Conservation (phyloP, 805 yeast species). For the Metschnikowia dekortorum region DNA sequence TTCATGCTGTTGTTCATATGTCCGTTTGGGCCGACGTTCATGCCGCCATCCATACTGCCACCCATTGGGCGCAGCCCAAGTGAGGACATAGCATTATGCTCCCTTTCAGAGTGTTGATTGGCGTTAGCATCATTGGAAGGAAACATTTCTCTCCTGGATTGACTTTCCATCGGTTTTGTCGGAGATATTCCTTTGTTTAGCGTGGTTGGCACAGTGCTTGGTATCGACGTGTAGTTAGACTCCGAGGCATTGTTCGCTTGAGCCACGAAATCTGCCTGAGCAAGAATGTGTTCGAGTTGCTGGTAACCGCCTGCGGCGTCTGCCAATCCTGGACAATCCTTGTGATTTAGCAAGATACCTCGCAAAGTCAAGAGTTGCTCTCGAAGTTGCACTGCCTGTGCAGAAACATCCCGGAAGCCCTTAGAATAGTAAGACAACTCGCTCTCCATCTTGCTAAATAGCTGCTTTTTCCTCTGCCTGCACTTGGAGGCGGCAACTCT, state of each 20-base stretch:
- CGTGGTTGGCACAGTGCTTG: conserved; percentile 40
- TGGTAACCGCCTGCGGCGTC: conserved; percentile 46
- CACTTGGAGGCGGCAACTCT: conserved; percentile 95
- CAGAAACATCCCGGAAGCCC: conserved; percentile 64
- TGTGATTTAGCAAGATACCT: conserved; percentile 46
- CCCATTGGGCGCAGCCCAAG: background rate
- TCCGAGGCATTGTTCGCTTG: conserved; percentile 23
- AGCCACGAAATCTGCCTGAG: conserved; percentile 27
- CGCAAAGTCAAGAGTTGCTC: conserved; percentile 53
- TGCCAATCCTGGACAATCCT: conserved; percentile 41
- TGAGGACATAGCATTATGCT: background rate
- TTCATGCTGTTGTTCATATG: too few species aligned
- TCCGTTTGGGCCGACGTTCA: too few species aligned
- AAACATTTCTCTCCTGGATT: conserved; percentile 1
- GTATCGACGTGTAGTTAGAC: conserved; percentile 26
- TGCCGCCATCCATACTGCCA: background rate
- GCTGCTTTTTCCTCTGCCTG: conserved; percentile 89
- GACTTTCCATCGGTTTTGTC: background rate
- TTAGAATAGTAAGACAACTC: conserved; percentile 66
- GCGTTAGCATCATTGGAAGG: background rate
- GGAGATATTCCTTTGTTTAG: conserved; percentile 14
- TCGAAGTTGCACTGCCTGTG: conserved; percentile 53
- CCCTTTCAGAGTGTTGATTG: background rate
- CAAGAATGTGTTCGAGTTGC: conserved; percentile 40
- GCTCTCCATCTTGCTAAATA: conserved; percentile 74